These are phyloP conservation scores for Phytophthora fragariaefolia DNA, from an alignment of 352 stramenopile genomes.

Conservation along the genomic window DNA sequence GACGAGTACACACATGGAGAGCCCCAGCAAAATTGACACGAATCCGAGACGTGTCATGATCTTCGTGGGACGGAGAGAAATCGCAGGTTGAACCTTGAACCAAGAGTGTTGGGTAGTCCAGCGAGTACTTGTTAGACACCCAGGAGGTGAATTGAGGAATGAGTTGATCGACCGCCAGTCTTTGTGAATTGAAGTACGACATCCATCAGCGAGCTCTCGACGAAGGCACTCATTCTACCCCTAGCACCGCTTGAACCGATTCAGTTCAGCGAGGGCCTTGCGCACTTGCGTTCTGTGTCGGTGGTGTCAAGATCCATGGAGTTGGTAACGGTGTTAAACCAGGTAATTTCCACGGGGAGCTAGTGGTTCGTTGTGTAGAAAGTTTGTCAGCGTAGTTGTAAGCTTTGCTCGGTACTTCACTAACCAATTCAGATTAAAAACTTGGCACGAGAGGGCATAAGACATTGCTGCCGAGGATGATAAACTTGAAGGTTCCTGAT, in stretches of 20 bases:
- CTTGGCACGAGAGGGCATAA: not conserved
- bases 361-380: conserved; percentile 6
- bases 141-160: conserved; percentile 47
- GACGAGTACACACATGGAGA: conserved; percentile 1
- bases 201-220: not conserved
- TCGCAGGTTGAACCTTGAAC: conserved; percentile 2
- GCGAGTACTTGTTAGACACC: conserved; percentile 32
- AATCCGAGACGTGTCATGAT: conserved; percentile 30
- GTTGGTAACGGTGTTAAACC: conserved; percentile 35
- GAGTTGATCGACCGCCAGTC: conserved; percentile 11
- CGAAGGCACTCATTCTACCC: not conserved
- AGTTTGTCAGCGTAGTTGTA: conserved; percentile 17
- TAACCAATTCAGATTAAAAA: not conserved
- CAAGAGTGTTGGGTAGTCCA: not conserved
- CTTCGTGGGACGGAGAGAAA: not conserved
- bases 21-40: conserved; percentile 13
- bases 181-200: conserved; percentile 9
- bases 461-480: not conserved
- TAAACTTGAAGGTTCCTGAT: not conserved
- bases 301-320: conserved; percentile 6
- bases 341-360: conserved; percentile 16
- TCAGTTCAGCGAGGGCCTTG: conserved; percentile 13
- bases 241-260: no score
- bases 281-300: conserved; percentile 16
- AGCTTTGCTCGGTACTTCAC: conserved; percentile 12